These are phyloP conservation scores for Beta lomatogona DNA, from an alignment of 179 eudicot species.

Conservation along the genomic window DNA sequence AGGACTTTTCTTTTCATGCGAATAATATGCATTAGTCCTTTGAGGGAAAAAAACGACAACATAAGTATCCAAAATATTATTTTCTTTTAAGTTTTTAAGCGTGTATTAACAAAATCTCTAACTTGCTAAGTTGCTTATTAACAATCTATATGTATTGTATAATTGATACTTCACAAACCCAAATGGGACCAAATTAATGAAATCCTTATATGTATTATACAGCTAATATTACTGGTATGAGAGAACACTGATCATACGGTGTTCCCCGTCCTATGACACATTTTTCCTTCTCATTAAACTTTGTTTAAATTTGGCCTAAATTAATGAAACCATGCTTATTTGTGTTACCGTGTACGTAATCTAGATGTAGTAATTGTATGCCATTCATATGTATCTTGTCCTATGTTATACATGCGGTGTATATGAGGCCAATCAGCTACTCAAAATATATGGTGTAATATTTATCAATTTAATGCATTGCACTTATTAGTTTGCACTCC, in stretches of 20 bases:
- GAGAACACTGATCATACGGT: background rate
- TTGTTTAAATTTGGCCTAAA: slow-evolving; percentile 12
- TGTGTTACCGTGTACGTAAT: slow-evolving; percentile 11
- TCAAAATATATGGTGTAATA: background rate
- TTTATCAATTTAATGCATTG: background rate
- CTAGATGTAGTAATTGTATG: background rate
- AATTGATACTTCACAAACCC: too few species aligned
- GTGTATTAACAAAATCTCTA: too few species aligned
- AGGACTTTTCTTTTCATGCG: too few species aligned
- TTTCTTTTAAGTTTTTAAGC: too few species aligned
- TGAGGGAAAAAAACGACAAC: too few species aligned
- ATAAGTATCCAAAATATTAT: too few species aligned
- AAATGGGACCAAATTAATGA: too few species aligned
- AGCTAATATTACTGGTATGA: background rate
- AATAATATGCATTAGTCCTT: too few species aligned
- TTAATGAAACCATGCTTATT: slow-evolving; percentile 22
- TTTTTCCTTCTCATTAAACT: background rate
- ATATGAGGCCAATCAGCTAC: slow-evolving; percentile 3
- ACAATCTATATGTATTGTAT: too few species aligned
- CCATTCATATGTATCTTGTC: background rate
- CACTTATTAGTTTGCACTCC: background rate
- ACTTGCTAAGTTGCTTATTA: too few species aligned
- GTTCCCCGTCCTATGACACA: background rate
- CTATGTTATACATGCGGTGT: background rate
- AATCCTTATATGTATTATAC: too few species aligned